phyloP scores from a whole-genome alignment of 2,329 filamentous ascomycete species.

The Xylariales sp. region DNA sequence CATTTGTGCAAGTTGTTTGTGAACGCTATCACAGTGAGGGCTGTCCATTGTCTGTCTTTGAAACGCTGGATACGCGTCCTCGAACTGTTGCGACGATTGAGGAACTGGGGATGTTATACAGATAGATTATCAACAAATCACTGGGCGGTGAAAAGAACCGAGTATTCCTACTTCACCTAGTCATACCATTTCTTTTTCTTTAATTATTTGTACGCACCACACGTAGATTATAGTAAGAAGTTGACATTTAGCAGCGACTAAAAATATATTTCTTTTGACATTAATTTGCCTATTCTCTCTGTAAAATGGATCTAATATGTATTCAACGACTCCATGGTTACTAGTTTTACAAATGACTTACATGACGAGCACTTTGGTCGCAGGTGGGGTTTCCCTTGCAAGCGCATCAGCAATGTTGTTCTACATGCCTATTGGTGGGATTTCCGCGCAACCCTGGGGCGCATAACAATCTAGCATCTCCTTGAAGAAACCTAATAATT shows the following conservation, averaged over 20 bases:
- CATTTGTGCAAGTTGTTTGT: not conserved
- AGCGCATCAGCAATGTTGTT: slow-evolving; percentile 16
- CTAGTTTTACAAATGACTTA: slow-evolving; percentile 24
- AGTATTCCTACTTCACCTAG: too few relatives aligned
- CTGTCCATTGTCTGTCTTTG: not conserved
- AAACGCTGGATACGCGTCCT: not conserved
- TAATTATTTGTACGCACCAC: too few relatives aligned
- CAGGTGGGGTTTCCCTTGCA: not conserved
- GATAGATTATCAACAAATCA: slow-evolving; percentile 4
- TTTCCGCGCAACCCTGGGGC: slow-evolving; percentile 3
- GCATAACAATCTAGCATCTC: slow-evolving; percentile 14
- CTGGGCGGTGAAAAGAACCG: too few relatives aligned
- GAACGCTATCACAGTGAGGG: not conserved
- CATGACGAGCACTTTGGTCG: slow-evolving; percentile 8
- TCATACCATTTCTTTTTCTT: too few relatives aligned
- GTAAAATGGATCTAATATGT: not conserved
- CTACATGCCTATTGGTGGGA: slow-evolving; percentile 4
- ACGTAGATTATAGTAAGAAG: too few relatives aligned
- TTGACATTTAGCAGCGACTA: too few relatives aligned
- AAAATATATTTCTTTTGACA: not conserved
- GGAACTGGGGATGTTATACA: not conserved
- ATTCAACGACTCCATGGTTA: slow-evolving; percentile 3
- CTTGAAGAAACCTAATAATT: slow-evolving; percentile 7
- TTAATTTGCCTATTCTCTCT: not conserved
- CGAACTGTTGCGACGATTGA: not conserved